Conservation (phyloP, 352 stramenopile genomes). For the Thalassiosira livingstoniorum region DNA sequence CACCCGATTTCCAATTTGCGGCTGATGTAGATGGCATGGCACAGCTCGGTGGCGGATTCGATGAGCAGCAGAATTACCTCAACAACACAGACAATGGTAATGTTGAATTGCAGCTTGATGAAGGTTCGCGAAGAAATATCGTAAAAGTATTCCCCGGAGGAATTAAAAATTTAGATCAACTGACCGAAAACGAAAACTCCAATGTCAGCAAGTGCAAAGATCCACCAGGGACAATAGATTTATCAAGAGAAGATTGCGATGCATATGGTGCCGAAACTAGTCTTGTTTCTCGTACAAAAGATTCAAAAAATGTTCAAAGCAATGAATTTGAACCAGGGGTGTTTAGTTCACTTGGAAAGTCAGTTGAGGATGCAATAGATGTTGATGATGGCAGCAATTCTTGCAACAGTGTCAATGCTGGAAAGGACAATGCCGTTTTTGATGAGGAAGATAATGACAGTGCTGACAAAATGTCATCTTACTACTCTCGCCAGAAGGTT, state of each 20-base stretch:
- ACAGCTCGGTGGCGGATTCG: conserved; percentile 22
- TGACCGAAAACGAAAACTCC: conserved; percentile 1
- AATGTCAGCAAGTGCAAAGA: too few relatives aligned
- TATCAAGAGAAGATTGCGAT: too few relatives aligned
- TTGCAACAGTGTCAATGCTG: conserved; percentile 37
- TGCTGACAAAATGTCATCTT: conserved; percentile 58
- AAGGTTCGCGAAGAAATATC: too few relatives aligned
- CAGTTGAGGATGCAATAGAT: conserved; percentile 21
- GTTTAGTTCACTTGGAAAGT: conserved; percentile 1
- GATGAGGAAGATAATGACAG: conserved; percentile 50
- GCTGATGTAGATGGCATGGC: conserved; percentile 27
- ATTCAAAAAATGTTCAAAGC: conserved; percentile 11
- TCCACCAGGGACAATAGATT: background rate
- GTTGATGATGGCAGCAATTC: conserved; percentile 25
- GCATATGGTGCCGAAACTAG: too few relatives aligned
- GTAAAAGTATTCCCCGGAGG: too few relatives aligned
- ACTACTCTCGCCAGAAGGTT: conserved; percentile 36
- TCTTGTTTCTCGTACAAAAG: conserved; percentile 4
- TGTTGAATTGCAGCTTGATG: too few relatives aligned
- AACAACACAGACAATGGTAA: background rate
- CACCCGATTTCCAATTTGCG: conserved; percentile 16
- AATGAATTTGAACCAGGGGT: background rate
- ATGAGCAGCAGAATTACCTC: background rate
- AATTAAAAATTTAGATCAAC: background rate
- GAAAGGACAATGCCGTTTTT: conserved; percentile 32